Percentiles rank a stretch among this genome's conserved stretches.
phyloP scores from a whole-genome alignment of 345 rosid genomes.

The Pistacia atlantica region DNA sequence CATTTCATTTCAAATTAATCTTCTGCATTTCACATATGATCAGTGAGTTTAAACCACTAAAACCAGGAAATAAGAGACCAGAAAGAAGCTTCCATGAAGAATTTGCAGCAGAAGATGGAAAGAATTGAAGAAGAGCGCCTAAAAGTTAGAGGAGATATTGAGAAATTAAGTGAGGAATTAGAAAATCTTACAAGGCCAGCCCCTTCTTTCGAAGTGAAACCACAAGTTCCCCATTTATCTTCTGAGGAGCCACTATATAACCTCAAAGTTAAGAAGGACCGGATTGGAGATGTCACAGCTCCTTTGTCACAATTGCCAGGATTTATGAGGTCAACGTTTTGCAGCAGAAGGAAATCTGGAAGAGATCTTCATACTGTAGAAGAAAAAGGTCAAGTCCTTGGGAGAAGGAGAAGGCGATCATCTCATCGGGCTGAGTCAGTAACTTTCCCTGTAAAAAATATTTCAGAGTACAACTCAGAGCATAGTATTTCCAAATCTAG shows the following conservation, averaged over 20 bases:
- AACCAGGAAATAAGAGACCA: slow-evolving; percentile 52
- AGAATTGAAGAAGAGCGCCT: slow-evolving; percentile 56
- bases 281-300: slow-evolving; percentile 29
- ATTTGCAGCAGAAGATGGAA: slow-evolving; percentile 49
- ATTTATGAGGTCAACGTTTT: slow-evolving; percentile 77
- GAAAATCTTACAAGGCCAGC: slow-evolving; percentile 45
- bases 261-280: slow-evolving; percentile 21
- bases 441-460: slow-evolving; percentile 48
- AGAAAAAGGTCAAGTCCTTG: slow-evolving; percentile 21
- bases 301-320: slow-evolving; percentile 50
- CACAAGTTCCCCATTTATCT: slow-evolving; percentile 27
- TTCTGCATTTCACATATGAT: slow-evolving; percentile 8
- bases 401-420: slow-evolving; percentile 42
- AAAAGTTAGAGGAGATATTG: slow-evolving; percentile 36
- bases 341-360: slow-evolving; percentile 62
- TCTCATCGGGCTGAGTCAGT: slow-evolving; percentile 60
- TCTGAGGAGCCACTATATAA: slow-evolving; percentile 31
- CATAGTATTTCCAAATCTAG: slow-evolving; percentile 56
- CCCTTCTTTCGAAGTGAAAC: slow-evolving; percentile 31
- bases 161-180: slow-evolving; percentile 40
- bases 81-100: slow-evolving; percentile 53
- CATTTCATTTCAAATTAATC: background rate
- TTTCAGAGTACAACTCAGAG: slow-evolving; percentile 45
- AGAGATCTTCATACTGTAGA: slow-evolving; percentile 29
- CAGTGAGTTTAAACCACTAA: slow-evolving; percentile 18